These are phyloP conservation scores for Funneliformis mosseae DNA, from an alignment of 192 early-diverging fungal genomes.

Conservation along the genomic window DNA sequence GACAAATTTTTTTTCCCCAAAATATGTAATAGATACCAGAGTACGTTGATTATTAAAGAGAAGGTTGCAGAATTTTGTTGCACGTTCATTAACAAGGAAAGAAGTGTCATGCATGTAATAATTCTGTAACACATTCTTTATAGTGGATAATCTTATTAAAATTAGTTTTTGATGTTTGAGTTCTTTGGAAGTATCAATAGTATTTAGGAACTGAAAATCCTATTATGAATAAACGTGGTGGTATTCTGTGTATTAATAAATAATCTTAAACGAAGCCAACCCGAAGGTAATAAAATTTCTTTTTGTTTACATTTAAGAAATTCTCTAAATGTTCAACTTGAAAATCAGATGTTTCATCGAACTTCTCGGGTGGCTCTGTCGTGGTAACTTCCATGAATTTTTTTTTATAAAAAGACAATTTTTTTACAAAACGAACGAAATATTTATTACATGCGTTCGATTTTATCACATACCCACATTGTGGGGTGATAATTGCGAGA, in stretches of 20 bases:
- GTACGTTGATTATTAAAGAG: not conserved
- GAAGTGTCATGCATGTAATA: not conserved
- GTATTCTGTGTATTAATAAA: not conserved
- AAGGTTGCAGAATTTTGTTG: not conserved
- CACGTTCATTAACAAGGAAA: not conserved
- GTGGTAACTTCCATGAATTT: too few relatives aligned
- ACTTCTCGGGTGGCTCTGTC: not conserved
- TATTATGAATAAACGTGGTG: not conserved
- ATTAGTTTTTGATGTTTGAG: not conserved
- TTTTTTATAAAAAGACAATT: too few relatives aligned
- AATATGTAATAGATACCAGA: not conserved
- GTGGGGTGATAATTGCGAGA: too few relatives aligned
- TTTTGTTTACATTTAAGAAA: not conserved
- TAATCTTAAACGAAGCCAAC: not conserved
- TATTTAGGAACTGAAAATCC: not conserved
- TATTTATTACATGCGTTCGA: too few relatives aligned
- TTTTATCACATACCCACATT: too few relatives aligned
- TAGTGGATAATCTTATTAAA: not conserved
- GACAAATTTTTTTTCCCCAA: not conserved
- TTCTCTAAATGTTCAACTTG: not conserved
- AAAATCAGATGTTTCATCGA: not conserved
- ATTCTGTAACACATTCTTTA: not conserved
- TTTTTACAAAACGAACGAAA: too few relatives aligned
- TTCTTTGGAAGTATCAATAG: not conserved
- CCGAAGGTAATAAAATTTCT: not conserved